A percentile compares a stretch with the other conserved stretches of the same genome.
phyloP scores from a whole-genome alignment of 768 basidiomycete genomes.

The Mycena olivaceomarginata region DNA sequence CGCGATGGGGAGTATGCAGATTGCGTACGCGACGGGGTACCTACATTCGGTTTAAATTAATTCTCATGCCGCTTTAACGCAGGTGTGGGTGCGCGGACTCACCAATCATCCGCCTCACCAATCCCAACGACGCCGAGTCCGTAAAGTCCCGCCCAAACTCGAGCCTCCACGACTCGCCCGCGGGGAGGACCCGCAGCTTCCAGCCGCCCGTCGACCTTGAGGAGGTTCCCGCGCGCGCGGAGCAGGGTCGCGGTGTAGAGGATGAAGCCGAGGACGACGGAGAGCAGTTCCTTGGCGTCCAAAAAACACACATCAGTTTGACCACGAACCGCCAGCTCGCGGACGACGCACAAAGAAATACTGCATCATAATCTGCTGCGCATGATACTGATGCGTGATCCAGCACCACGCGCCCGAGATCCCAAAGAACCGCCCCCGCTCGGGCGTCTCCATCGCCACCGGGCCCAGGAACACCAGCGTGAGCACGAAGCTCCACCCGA shows the following conservation, averaged over 20 bases:
- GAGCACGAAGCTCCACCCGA: constrained; percentile 54
- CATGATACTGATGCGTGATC: constrained; percentile 59
- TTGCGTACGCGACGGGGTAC: constrained; percentile 36
- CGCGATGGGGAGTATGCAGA: constrained; percentile 39
- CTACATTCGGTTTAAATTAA: no score
- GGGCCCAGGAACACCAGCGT: constrained; percentile 57
- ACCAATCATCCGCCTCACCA: constrained; percentile 49
- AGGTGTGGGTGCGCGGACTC: not conserved
- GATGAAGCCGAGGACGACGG: constrained; percentile 39
- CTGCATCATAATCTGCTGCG: constrained; percentile 56
- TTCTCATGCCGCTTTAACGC: no score
- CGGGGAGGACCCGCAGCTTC: constrained; percentile 40
- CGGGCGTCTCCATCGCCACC: constrained; percentile 49
- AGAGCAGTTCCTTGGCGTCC: constrained; percentile 41
- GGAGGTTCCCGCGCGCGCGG: constrained; percentile 49
- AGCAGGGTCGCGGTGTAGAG: constrained; percentile 47
- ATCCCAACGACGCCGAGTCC: constrained; percentile 38
- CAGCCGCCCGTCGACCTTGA: constrained; percentile 37
- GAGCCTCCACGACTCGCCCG: constrained; percentile 43
- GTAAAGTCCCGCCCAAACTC: constrained; percentile 45
- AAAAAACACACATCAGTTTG: no score
- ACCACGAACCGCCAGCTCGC: no score
- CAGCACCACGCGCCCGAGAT: constrained; percentile 62
- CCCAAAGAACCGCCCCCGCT: constrained; percentile 58
- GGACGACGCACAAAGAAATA: constrained; percentile 57